Evolutionary conservation across 1,284 basidiomycete species (phyloP), one percentile per base, ranked within the genome.

Genomic region (Pseudozyma tsukubaensis): DNA sequence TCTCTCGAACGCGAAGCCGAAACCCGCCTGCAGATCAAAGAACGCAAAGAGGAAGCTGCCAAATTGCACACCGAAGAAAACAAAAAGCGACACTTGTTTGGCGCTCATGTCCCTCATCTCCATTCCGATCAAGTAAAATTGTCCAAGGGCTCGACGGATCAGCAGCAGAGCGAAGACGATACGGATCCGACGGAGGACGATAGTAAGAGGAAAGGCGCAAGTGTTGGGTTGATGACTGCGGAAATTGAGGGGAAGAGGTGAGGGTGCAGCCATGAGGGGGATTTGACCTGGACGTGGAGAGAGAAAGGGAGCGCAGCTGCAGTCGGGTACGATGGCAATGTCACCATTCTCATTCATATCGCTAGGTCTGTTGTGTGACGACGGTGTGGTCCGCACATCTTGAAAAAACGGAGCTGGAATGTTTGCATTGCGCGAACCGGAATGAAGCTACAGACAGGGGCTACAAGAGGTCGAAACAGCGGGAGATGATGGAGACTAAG

Each of bases 1-100:
- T 66, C 70, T n/a, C 57, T 72, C 32, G 59, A 66, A 16, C 43
- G 70, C 4, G 63, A 72, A 24, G 63, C 70, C 3, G 70, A 72
- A 21, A 63, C 70, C 9, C 59, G 59, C 45, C 39, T 36, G 8
- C 63, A 72, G 40, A 72, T 72, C 64, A 55, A 72, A 35, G 63
- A 67, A 19, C 63, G 70, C 34, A 67, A 72, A 42, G 55, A 63
- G 39, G 70, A 72, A 44, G 63, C 70, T 3, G 70, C 70, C 21
- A 59, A 50, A 12, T 45, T 72, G 24, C 70, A 72, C 19, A 45
- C 44, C 62, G 49, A 67, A n/a, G 64, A 19, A 49, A 59, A 72
- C 47, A 61, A 61, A 40, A 67, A 66, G 18, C 47, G 44, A 11
- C 62, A 62, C 29, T 16, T 60, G 2, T 65, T 71, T 24, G 12